Conservation (phyloP, 768 basidiomycete genomes). For the Chlorophyllum brunneum region DNA sequence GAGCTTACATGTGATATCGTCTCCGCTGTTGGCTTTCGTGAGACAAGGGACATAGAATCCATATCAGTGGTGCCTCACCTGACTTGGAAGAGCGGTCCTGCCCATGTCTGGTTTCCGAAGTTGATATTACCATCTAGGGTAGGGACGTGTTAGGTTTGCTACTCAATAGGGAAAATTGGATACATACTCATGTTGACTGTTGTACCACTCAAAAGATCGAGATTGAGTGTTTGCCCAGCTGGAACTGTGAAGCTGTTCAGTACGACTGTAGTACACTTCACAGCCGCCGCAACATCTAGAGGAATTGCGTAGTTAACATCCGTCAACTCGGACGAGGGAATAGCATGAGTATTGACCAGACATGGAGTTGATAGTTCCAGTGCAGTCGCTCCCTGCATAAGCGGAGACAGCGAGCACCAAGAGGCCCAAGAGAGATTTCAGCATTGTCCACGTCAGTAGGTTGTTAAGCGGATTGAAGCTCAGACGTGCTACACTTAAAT, state of each 20-base stretch:
- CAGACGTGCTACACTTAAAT: not conserved
- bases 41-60: not conserved
- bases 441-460: not conserved
- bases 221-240: conserved; percentile 44
- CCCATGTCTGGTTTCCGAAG: conserved; percentile 52
- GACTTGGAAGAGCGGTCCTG: conserved; percentile 50
- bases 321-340: not conserved
- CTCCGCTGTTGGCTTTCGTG: conserved; percentile 33
- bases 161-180: not conserved
- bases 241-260: conserved; percentile 56
- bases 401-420: not conserved
- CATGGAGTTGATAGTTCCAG: conserved; percentile 19
- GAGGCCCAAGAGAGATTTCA: conserved; percentile 4
- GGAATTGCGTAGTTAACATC: not conserved
- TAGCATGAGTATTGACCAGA: conserved; percentile 12
- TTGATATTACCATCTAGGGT: conserved; percentile 49
- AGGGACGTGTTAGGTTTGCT: not conserved
- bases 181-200: conserved; percentile 56
- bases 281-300: conserved; percentile 45
- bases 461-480: not conserved
- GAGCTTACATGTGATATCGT: conserved; percentile 42
- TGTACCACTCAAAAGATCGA: conserved; percentile 42
- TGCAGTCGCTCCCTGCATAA: conserved; percentile 10
- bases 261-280: conserved; percentile 54
- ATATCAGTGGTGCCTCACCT: conserved; percentile 26